Percentiles rank a stretch among this genome's conserved stretches.
phyloP scores from a whole-genome alignment of 805 yeast species.

The Candida jianshihensis region DNA sequence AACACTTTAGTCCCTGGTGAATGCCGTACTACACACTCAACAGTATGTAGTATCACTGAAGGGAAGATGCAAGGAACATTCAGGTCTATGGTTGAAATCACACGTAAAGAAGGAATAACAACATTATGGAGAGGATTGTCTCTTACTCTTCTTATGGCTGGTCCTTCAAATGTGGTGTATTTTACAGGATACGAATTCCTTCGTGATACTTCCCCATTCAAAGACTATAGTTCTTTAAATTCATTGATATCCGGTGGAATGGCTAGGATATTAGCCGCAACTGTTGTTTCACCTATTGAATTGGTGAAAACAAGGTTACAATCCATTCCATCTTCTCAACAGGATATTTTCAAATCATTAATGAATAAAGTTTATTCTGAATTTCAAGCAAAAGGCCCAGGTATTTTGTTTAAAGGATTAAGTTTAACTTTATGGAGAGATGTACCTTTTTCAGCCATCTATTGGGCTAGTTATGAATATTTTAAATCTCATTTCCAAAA shows the following conservation, averaged over 20 bases:
- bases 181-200: constrained; percentile 89
- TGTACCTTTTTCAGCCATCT: constrained; percentile 92
- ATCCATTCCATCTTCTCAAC: constrained; percentile 57
- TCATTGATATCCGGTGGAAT: constrained; percentile 82
- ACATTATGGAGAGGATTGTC: constrained; percentile 90
- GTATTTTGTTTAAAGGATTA: constrained; percentile 74
- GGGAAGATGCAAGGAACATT: constrained; percentile 53
- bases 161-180: constrained; percentile 89
- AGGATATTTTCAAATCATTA: constrained; percentile 36
- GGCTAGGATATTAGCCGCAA: constrained; percentile 79
- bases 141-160: constrained; percentile 76
- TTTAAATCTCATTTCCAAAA: constrained; percentile 22
- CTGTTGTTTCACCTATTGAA: constrained; percentile 83
- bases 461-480: constrained; percentile 84
- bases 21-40: constrained; percentile 10
- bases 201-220: constrained; percentile 64
- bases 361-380: constrained; percentile 47
- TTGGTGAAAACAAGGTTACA: constrained; percentile 83
- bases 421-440: constrained; percentile 92
- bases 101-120: constrained; percentile 61
- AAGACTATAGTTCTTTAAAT: constrained; percentile 36
- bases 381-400: constrained; percentile 48
- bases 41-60: constrained; percentile 27
- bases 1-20: no score
- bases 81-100: constrained; percentile 64